phyloP scores from a whole-genome alignment of 305 asterid genomes.

The Fraxinus floribunda region DNA sequence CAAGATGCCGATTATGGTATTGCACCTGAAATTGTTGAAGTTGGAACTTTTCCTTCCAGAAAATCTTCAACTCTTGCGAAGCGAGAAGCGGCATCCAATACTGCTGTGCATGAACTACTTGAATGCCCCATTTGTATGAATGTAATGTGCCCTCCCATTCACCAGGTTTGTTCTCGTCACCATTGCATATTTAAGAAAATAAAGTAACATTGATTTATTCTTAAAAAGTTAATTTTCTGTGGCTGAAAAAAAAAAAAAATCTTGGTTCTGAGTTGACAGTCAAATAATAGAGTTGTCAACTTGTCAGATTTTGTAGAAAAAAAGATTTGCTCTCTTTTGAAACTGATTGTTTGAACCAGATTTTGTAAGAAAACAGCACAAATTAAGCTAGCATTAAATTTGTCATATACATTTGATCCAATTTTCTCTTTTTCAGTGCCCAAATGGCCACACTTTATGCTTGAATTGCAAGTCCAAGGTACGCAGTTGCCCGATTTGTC shows the following conservation, averaged over 20 bases:
- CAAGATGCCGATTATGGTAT: slow-evolving; percentile 44
- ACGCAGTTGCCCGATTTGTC: slow-evolving; percentile 72
- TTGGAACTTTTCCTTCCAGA: slow-evolving; percentile 48
- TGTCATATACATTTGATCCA: background rate
- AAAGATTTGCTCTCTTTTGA: background rate
- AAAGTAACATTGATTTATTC: slow-evolving; percentile 10
- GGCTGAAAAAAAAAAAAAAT: background rate
- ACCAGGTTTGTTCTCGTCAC: slow-evolving; percentile 50
- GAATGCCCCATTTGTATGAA: slow-evolving; percentile 78
- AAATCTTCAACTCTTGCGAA: slow-evolving; percentile 39
- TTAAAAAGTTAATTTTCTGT: slow-evolving; percentile 1
- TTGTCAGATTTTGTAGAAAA: background rate
- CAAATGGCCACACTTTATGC: slow-evolving; percentile 89
- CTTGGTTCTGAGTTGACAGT: background rate
- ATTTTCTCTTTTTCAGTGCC: slow-evolving; percentile 51
- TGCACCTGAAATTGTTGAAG: slow-evolving; percentile 48
- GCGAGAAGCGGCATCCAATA: slow-evolving; percentile 47
- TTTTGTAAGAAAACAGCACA: background rate
- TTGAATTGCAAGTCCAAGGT: slow-evolving; percentile 66
- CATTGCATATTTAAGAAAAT: background rate
- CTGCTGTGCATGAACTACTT: slow-evolving; percentile 72
- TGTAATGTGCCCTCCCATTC: slow-evolving; percentile 83
- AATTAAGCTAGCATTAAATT: background rate
- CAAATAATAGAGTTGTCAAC: slow-evolving; percentile 5
- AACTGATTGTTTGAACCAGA: background rate